Evolutionary conservation across 208 protist genomes (phyloP), one percentile per base, ranked within the genome.

Genomic region (Borovskyia barvae): DNA sequence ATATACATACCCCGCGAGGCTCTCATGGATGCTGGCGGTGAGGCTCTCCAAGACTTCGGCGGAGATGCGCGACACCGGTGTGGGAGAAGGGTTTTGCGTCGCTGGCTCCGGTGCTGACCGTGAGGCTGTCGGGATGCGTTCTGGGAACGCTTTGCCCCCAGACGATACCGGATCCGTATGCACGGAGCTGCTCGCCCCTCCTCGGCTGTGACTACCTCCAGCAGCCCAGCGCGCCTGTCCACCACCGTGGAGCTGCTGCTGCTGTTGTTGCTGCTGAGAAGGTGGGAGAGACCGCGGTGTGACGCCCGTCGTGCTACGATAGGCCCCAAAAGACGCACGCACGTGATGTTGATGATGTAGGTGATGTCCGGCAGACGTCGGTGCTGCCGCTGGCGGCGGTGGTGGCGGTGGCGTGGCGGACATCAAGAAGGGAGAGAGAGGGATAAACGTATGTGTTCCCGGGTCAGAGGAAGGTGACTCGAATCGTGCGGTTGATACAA

Each of bases 1-100:
- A 50, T 82, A 85, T 30, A 97, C 37, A 58, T 91, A 83, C 19
- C 47, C 53, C 24, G 57, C 22, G 11, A 94, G 69, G 36, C 78
- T 90, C 20, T 90, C 79, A 15, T 75, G 48, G n/a, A 95, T 69
- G 20, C 61, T 55, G 12, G 59, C 40, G 19, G 43, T 26, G 45
- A 76, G 65, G 25, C 65, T 57, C 41, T 19, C 37, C 42, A 63
- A 28, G 6, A 75, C 25, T n/a, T 70, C 66, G 9, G 39, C 24
- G 3, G 61, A 36, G 37, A 32, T 30, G 22, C 32, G 17, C 19
- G 61, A 46, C 30, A 5, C 20, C n/a, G 67, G 43, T 6, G 24
- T 3, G 5, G 25, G n/a, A n/a, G n/a, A n/a, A n/a, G n/a, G n/a
- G n/a, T n/a, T n/a, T n/a, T n/a, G n/a, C n/a, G n/a, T n/a, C n/a